Evolutionary conservation across 169 alveolate genomes (phyloP).

Genomic region (Eimeria acervulina): DNA sequence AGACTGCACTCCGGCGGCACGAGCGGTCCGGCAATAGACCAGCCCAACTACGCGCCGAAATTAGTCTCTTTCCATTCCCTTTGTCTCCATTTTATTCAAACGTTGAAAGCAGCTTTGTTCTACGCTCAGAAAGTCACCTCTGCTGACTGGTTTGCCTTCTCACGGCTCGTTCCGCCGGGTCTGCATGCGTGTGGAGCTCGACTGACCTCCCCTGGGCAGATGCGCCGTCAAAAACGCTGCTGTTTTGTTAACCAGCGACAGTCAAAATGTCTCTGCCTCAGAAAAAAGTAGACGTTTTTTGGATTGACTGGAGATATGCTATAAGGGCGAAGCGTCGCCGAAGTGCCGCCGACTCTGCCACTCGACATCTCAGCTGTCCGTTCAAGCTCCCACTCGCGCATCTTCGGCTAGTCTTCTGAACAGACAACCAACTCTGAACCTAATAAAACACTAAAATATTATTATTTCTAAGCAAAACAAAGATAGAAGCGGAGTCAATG

Average conservation of each 20-base stretch:
- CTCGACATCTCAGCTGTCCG: background rate
- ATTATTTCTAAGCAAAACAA: background rate
- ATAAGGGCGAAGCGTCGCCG: background rate
- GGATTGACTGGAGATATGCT: background rate
- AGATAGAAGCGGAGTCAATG: background rate
- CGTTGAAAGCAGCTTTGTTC: background rate
- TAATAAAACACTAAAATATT: background rate
- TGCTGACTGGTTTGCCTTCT: background rate
- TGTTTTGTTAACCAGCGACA: background rate
- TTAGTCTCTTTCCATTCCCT: background rate
- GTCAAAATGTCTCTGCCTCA: background rate
- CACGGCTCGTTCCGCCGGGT: background rate
- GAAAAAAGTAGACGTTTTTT: background rate
- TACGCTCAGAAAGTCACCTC: background rate
- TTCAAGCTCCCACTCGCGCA: background rate
- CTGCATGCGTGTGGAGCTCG: slow-evolving; percentile 23
- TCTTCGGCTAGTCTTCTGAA: background rate
- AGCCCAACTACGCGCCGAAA: background rate
- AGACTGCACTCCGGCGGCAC: background rate
- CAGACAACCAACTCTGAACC: background rate
- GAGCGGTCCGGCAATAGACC: slow-evolving; percentile 11
- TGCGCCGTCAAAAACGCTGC: background rate
- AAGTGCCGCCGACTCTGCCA: background rate
- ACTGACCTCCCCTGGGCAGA: background rate
- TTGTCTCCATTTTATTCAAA: background rate